Conservation (phyloP, 2,329 filamentous ascomycete species). For the Calonectria pseudoturangicola region DNA sequence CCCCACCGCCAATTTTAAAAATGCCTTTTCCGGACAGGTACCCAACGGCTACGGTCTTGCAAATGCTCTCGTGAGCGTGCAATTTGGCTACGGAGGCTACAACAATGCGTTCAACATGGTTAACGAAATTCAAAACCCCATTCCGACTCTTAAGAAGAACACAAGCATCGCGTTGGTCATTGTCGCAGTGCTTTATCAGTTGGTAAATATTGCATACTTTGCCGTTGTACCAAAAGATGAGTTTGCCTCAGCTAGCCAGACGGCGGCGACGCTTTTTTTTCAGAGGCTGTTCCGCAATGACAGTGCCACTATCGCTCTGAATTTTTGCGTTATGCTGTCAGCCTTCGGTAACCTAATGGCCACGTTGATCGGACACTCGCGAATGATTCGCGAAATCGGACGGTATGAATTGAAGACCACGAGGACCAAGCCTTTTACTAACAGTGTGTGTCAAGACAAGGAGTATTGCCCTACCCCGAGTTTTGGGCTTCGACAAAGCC, state of each 20-base stretch:
- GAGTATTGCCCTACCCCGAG: constrained; percentile 73
- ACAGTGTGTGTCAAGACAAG: constrained; percentile 66
- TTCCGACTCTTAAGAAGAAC: constrained; percentile 71
- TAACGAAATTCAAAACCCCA: constrained; percentile 77
- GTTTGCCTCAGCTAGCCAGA: constrained; percentile 69
- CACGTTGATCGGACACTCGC: constrained; percentile 72
- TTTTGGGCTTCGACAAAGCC: constrained; percentile 79
- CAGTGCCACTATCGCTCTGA: constrained; percentile 69
- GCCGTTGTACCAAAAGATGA: constrained; percentile 70
- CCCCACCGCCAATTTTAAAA: constrained; percentile 59
- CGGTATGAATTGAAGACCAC: constrained; percentile 56
- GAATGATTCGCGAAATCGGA: constrained; percentile 76
- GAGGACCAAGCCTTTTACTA: not conserved
- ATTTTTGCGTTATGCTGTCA: constrained; percentile 74
- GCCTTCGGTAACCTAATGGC: constrained; percentile 76
- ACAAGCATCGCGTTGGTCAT: constrained; percentile 69
- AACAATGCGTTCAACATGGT: constrained; percentile 78
- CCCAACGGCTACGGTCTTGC: constrained; percentile 60
- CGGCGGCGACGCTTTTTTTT: constrained; percentile 76
- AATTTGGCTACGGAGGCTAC: constrained; percentile 75
- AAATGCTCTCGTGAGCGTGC: constrained; percentile 73
- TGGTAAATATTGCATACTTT: constrained; percentile 77
- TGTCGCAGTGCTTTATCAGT: constrained; percentile 72
- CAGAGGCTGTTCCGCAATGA: constrained; percentile 70
- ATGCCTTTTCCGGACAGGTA: constrained; percentile 60